Conservation (phyloP, 108 stramenopile species). For the Bacterosira constricta region DNA sequence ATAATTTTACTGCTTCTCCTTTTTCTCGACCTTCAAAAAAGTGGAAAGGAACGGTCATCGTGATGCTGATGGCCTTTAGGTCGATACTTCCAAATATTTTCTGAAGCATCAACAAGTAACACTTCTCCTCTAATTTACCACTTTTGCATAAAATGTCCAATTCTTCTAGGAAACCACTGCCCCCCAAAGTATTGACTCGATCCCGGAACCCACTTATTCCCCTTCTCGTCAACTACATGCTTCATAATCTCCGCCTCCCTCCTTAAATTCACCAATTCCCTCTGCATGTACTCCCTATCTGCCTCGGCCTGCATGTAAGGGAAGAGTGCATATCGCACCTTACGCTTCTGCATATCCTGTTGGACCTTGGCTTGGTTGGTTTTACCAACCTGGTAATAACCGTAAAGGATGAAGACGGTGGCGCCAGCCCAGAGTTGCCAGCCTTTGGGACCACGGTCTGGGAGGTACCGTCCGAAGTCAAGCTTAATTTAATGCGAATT, state of each 20-base stretch:
- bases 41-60: too few species aligned
- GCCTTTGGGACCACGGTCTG: conserved; percentile 81
- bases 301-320: conserved; percentile 85
- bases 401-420: conserved; percentile 63
- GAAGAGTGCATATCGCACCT: conserved; percentile 72
- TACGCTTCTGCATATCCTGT: conserved; percentile 77
- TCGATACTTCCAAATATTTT: too few species aligned
- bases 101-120: too few species aligned
- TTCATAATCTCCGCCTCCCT: conserved; percentile 84
- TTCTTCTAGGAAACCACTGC: conserved; percentile 50
- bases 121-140: neutral
- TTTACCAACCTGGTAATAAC: conserved; percentile 74
- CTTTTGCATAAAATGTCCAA: conserved; percentile 39
- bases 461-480: conserved; percentile 52
- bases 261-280: conserved; percentile 62
- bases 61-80: too few species aligned
- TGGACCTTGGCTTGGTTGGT: conserved; percentile 65
- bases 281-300: conserved; percentile 74
- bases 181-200: conserved; percentile 39
- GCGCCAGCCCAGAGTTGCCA: conserved; percentile 79
- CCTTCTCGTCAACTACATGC: conserved; percentile 75
- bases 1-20: too few species aligned
- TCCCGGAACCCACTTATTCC: conserved; percentile 37
- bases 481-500: conserved; percentile 26
- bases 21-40: too few species aligned